Evolutionary conservation across 352 stramenopile species (phyloP).

Genomic region (Pythium phragmitis): DNA sequence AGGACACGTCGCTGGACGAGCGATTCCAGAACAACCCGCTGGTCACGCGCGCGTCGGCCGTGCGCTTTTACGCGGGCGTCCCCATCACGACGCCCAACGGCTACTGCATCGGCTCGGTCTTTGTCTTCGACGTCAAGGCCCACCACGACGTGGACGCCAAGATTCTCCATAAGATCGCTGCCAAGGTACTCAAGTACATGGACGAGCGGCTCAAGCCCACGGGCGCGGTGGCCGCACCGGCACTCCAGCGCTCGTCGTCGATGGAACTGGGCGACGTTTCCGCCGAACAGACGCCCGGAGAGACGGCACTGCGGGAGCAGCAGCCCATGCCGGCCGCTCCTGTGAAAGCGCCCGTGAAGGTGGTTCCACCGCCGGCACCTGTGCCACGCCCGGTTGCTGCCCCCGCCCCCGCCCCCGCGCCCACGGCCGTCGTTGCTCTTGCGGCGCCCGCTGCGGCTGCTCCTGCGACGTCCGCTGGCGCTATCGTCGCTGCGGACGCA

Average conservation of each 20-base stretch:
- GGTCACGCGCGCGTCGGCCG: conserved; percentile 75
- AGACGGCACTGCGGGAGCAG: conserved; percentile 57
- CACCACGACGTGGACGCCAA: conserved; percentile 76
- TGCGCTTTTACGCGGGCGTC: conserved; percentile 83
- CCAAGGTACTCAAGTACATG: conserved; percentile 89
- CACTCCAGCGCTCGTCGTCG: conserved; percentile 34
- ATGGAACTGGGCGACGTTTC: conserved; percentile 30
- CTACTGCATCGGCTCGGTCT: conserved; percentile 83
- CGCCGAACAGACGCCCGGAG: conserved; percentile 48
- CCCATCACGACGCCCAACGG: conserved; percentile 76
- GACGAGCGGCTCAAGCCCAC: conserved; percentile 69
- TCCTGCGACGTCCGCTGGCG: conserved; percentile 28
- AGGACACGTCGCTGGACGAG: conserved; percentile 81
- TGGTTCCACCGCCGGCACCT: conserved; percentile 1
- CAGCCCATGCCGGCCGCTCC: conserved; percentile 28
- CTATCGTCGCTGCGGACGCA: conserved; percentile 41
- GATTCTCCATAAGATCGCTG: conserved; percentile 85
- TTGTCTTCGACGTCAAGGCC: conserved; percentile 85
- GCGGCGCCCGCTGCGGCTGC: conserved; percentile 23
- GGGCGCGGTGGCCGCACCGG: conserved; percentile 6
- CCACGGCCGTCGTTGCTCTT: not conserved
- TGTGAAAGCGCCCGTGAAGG: conserved; percentile 33
- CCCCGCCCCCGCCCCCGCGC: conserved; percentile 10
- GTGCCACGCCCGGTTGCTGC: conserved; percentile 3
- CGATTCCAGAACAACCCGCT: conserved; percentile 84